Evolutionary conservation across 495 filamentous ascomycete species (phyloP), one percentile per base, ranked within the genome.

Genomic region (Penicillium roqueforti): DNA sequence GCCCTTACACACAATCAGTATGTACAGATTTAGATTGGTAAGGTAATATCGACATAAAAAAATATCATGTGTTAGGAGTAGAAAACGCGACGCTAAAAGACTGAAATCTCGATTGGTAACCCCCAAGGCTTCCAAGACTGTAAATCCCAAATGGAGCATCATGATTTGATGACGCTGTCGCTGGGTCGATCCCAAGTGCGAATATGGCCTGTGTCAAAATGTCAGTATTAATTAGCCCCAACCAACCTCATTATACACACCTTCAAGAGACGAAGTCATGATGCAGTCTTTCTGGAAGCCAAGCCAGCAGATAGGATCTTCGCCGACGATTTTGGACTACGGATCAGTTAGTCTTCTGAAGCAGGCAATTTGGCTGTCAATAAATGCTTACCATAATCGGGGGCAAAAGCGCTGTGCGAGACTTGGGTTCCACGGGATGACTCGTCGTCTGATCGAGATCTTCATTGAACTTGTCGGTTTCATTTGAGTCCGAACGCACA

Each of bases 251-350:
- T 34, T 8, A 13, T 43, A 69, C 81, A 68, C 72, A 93, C 91
- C 91, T 71, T 83, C 83, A 59, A 86, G 84, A 63, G 91, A 97
- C 52, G 88, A 87, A n/a, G 90, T 95, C 60, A 97, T 83, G 39
- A 98, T 92, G 25, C 85, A 86, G 62, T 95, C 85, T 68, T 96
- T 87, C 55, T 91, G 89, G 63, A 98, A 98, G 10, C 84, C 86
- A 16, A 98, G 64, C 88, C 92, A 96, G 63, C 82, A 87, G 43
- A 95, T 76, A 46, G 91, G 92, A 67, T 97, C 88, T 52, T 84
- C 79, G 61, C 96, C 92, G 22, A 95, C 81, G 6, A 78, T 76
- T 76, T 97, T 97, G 16, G 86, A 88, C 88, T 91, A 56, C 0
- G 42, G 2, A 1, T 6, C 36, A 6, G 34, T 67, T 40, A 63